Evolutionary conservation across 2,329 filamentous ascomycete species (phyloP).

Genomic region (Fusarium sp.): DNA sequence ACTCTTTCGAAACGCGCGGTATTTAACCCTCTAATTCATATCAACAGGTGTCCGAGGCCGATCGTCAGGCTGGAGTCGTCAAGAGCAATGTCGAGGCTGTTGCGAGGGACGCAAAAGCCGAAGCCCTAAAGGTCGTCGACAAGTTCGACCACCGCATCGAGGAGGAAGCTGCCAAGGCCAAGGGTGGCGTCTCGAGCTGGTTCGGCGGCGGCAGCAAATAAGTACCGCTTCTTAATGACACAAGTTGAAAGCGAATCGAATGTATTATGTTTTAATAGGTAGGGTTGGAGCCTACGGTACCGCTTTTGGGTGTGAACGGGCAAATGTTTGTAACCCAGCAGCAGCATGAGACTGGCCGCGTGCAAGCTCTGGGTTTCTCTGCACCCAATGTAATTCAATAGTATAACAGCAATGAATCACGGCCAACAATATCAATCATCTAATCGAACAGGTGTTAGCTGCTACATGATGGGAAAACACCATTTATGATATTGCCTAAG

Average conservation of each 20-base stretch:
- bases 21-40: constrained; percentile 1
- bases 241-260: constrained; percentile 13
- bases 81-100: constrained; percentile 68
- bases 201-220: constrained; percentile 68
- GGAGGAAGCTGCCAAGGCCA: constrained; percentile 80
- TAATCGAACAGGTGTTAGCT: neutral
- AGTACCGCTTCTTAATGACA: constrained; percentile 9
- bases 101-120: constrained; percentile 69
- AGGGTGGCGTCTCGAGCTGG: constrained; percentile 85
- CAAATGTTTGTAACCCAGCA: constrained; percentile 14
- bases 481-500: constrained; percentile 21
- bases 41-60: constrained; percentile 61
- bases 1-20: too few relatives aligned
- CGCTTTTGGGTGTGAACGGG: constrained; percentile 22
- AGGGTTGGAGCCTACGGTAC: constrained; percentile 14
- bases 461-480: neutral
- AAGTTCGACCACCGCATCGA: constrained; percentile 85
- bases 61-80: constrained; percentile 68
- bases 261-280: constrained; percentile 29
- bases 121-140: constrained; percentile 77
- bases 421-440: constrained; percentile 2
- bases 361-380: constrained; percentile 10
- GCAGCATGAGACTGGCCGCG: constrained; percentile 21
- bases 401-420: constrained; percentile 28
- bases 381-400: constrained; percentile 28